phyloP scores from a whole-genome alignment of 2,329 filamentous ascomycete genomes.

The Cladosporium colombiae region DNA sequence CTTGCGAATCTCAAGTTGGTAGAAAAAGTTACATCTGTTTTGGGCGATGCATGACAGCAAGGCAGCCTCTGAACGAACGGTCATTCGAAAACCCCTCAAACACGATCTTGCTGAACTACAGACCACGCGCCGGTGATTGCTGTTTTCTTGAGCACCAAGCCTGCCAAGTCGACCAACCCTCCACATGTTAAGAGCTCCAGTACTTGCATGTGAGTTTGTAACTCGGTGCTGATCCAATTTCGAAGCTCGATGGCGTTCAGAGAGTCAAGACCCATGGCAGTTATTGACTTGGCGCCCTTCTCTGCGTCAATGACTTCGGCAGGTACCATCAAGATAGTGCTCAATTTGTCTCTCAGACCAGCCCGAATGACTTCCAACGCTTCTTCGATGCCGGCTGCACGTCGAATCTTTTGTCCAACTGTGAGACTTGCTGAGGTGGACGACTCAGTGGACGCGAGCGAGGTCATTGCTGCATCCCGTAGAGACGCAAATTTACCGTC shows the following conservation, averaged over 20 bases:
- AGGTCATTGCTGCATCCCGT: background rate
- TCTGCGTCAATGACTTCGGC: background rate
- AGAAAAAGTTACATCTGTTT: too few species aligned
- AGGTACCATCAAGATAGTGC: background rate
- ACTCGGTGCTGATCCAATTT: conserved; percentile 12
- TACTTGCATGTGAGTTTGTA: too few species aligned
- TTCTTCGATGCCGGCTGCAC: background rate
- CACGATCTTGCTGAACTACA: too few species aligned
- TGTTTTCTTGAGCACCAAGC: too few species aligned
- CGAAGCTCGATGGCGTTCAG: conserved; percentile 20
- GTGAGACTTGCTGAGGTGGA: background rate
- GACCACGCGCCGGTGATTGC: too few species aligned
- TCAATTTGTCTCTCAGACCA: background rate
- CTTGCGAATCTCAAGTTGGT: too few species aligned
- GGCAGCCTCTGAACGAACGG: too few species aligned
- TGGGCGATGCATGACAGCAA: too few species aligned
- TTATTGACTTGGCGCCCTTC: background rate
- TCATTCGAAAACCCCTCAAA: too few species aligned
- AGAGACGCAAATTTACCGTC: background rate
- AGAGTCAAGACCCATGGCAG: conserved; percentile 20
- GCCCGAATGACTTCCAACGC: background rate
- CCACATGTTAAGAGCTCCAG: too few species aligned
- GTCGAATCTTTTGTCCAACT: background rate
- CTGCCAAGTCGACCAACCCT: too few species aligned
- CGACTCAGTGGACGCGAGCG: background rate